Base-by-base conservation (phyloP, 192 early-diverging fungal species). In the Coemansia sp. region DNA sequence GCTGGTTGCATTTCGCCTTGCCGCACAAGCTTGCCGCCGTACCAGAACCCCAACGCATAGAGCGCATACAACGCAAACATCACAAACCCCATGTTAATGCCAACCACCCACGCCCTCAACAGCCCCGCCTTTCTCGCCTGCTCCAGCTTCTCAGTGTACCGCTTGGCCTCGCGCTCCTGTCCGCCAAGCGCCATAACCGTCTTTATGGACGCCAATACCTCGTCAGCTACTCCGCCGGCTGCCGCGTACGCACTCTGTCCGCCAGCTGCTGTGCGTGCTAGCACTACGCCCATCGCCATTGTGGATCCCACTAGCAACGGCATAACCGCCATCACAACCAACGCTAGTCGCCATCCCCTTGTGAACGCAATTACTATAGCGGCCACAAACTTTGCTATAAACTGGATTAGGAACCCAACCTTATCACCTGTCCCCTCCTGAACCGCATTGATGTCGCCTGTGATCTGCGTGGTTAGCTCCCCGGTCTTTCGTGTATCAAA, bases 351-450 rank as follows among this genome's bases (percentile, higher is more conserved):
- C 93, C 93, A 95, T 4, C 92, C 93, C 60, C 87, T 85, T 48
- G 83, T 69, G 65, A 96, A 96, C 37, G 92, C 94, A 57, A 94
- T 81, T 9, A 91, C 74, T 60, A 94, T 88, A 41, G 91, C 92
- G 12, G 87, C 68, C 58, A 93, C 64, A 60, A 95, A 97, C 6
- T 86, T 87, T 18, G 87, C 77, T 18, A 86, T 50, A 42, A 84
- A 84, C 69, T 87, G 83, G 40, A 94, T 61, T 40, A 91, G 80
- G 45, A 92, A 76, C 67, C 91, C 89, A 47, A 94, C 84, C 70
- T 96, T 98, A 56, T 94, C 94, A 23, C 87, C 86, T 18, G 94
- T 90, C 48, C 93, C 95, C 65, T 96, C 96, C 77, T 97, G 93
- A 45, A 95, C 86, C 61, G 95, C 56, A 47, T 90, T 89, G 21